Evolutionary conservation across 306 rosid species (phyloP).

Genomic region (Morella rubra): DNA sequence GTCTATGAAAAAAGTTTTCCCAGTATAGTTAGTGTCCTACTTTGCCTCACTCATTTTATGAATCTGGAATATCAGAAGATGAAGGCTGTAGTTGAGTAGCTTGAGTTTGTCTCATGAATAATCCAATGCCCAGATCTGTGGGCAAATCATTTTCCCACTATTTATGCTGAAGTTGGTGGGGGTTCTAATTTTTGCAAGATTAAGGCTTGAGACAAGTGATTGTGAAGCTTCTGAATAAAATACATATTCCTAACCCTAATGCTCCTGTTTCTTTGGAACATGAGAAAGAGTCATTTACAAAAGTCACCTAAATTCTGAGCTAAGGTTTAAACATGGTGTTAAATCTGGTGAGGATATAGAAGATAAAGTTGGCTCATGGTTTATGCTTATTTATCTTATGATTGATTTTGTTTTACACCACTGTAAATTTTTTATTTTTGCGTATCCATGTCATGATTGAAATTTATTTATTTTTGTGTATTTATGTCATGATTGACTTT

Average conservation of each 20-base stretch:
- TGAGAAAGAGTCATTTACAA: neutral
- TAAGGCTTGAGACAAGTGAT: slow-evolving; percentile 1
- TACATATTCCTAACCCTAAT: neutral
- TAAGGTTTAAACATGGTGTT: neutral
- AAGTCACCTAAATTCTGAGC: neutral
- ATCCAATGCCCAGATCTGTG: neutral
- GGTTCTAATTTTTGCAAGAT: neutral
- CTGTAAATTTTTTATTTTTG: too few relatives aligned
- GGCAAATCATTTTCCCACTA: neutral
- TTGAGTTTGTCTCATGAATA: neutral
- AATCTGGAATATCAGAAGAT: neutral
- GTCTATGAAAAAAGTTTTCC: neutral
- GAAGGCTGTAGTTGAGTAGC: too few relatives aligned
- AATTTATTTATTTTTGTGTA: too few relatives aligned
- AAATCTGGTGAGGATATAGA: neutral
- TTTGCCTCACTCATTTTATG: neutral
- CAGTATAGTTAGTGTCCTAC: neutral
- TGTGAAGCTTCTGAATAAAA: neutral
- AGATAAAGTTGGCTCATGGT: neutral
- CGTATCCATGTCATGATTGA: too few relatives aligned
- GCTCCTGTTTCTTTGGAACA: neutral
- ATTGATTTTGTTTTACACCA: neutral
- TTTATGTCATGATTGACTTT: too few relatives aligned
- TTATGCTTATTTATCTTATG: neutral
- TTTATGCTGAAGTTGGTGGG: neutral